Conservation (phyloP, 208 protist species). For the Acanthamoeba lenticulata region DNA sequence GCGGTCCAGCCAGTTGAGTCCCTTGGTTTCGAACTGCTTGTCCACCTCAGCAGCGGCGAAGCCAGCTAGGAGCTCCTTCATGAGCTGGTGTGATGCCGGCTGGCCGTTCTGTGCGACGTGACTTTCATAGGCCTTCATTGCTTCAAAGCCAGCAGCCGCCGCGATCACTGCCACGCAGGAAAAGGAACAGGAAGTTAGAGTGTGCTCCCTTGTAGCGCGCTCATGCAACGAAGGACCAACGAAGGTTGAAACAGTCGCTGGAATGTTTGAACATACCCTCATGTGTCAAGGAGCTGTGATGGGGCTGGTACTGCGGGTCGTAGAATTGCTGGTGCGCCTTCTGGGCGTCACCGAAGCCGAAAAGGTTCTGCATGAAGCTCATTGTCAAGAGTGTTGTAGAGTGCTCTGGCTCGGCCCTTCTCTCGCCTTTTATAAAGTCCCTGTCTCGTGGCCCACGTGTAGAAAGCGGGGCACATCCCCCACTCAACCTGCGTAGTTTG, state of each 20-base stretch:
- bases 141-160: constrained; percentile 1
- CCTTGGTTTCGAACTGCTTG: constrained; percentile 16
- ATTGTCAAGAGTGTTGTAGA: neutral
- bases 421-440: neutral
- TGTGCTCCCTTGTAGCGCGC: too few relatives aligned
- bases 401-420: neutral
- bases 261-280: neutral
- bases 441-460: too few relatives aligned
- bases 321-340: neutral
- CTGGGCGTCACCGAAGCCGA: neutral
- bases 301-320: neutral
- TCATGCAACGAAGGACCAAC: neutral
- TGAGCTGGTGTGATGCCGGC: neutral
- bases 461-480: neutral
- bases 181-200: neutral
- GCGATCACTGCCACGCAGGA: constrained; percentile 1
- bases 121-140: neutral
- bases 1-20: neutral
- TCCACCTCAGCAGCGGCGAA: constrained; percentile 23
- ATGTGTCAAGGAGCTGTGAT: constrained; percentile 20
- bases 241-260: too few relatives aligned
- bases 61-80: constrained; percentile 25
- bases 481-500: neutral
- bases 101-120: neutral
- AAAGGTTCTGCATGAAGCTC: constrained; percentile 22